Evolutionary conservation across 768 basidiomycete species (phyloP).

Genomic region (Naematelia encephala): DNA sequence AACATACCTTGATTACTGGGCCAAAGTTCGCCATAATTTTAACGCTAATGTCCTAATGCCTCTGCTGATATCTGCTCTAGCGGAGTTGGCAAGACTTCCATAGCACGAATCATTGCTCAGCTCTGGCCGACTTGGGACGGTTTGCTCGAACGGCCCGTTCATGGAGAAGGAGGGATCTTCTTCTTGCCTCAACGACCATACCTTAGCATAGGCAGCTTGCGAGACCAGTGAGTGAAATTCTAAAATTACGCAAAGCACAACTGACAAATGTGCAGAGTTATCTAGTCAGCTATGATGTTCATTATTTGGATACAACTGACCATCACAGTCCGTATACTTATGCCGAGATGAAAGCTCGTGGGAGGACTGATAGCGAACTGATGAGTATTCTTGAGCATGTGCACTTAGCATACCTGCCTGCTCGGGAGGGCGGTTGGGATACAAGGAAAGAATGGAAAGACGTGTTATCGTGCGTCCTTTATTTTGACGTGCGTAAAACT

Average conservation of each 20-base stretch:
- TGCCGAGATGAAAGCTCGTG: constrained; percentile 63
- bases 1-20: constrained; percentile 91
- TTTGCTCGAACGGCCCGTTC: constrained; percentile 55
- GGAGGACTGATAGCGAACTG: constrained; percentile 65
- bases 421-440: constrained; percentile 82
- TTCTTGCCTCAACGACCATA: constrained; percentile 90
- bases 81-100: constrained; percentile 85
- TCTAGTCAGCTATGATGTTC: constrained; percentile 56
- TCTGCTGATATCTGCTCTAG: constrained; percentile 52
- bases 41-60: background rate
- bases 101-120: constrained; percentile 82
- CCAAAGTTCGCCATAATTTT: constrained; percentile 52
- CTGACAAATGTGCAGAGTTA: constrained; percentile 56
- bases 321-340: constrained; percentile 66
- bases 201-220: constrained; percentile 77
- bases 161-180: constrained; percentile 60
- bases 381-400: constrained; percentile 74
- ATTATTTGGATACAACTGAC: constrained; percentile 9
- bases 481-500: background rate
- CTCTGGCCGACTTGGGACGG: constrained; percentile 67
- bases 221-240: constrained; percentile 65
- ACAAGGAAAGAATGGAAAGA: constrained; percentile 95
- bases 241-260: background rate
- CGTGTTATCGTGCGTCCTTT: constrained; percentile 57
- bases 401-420: constrained; percentile 77